Evolutionary conservation across 495 filamentous ascomycete genomes (phyloP).

Genomic region (Haplographium delicatum): DNA sequence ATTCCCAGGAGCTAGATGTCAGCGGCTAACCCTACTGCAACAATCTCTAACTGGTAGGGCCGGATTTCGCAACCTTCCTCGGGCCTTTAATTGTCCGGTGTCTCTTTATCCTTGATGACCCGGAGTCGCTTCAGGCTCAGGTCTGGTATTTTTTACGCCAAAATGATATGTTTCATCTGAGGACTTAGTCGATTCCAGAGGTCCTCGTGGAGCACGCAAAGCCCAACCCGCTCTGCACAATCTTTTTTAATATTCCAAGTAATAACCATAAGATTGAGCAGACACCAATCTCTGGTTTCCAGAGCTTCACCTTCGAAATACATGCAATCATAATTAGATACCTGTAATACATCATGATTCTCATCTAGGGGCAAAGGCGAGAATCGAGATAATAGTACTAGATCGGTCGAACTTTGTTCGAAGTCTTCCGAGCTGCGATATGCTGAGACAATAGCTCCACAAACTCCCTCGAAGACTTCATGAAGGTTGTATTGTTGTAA

Average conservation of each 20-base stretch:
- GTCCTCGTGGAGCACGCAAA: background rate
- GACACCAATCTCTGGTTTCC: background rate
- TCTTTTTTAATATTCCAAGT: background rate
- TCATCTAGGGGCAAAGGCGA: background rate
- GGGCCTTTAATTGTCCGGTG: too few relatives aligned
- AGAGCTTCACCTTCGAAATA: background rate
- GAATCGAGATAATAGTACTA: background rate
- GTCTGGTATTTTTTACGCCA: background rate
- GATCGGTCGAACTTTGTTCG: background rate
- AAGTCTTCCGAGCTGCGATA: background rate
- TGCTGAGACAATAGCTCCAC: background rate
- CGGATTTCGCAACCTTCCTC: too few relatives aligned
- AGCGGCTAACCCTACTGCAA: too few relatives aligned
- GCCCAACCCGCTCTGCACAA: background rate
- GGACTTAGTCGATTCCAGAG: background rate
- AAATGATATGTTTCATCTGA: background rate
- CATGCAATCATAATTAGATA: background rate
- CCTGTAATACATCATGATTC: background rate
- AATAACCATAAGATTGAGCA: background rate
- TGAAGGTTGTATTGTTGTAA: background rate
- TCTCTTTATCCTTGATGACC: too few relatives aligned
- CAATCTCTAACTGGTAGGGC: too few relatives aligned
- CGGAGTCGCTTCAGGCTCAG: too few relatives aligned
- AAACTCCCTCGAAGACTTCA: background rate
- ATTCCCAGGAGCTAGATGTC: too few relatives aligned